Evolutionary conservation across 345 rosid genomes (phyloP), one percentile per base, ranked within the genome.

Genomic region (Citrus australasica): DNA sequence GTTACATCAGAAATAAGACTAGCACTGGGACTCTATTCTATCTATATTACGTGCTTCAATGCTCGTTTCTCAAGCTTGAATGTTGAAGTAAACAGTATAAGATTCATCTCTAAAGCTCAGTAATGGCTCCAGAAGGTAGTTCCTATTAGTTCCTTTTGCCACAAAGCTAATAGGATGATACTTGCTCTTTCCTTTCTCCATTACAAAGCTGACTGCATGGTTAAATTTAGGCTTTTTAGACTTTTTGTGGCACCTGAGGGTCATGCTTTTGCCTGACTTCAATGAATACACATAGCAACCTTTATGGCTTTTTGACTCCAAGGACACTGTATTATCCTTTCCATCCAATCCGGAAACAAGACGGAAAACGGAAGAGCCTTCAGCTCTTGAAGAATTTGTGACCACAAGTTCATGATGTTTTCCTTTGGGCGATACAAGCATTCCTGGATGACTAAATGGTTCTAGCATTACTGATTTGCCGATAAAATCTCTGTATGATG

Each of bases 381-480:
- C 74, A 1, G 24, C 67, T 2, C 32, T 32, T 4, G 84, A 79
- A 42, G 87, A 79, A 68, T 69, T 83, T 78, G 79, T 80, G 19
- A 93, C 82, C 0, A 46, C 83, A 58, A 93, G 85, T 77, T 60
- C 56, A 53, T 51, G 25, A 21, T 80, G 88, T 48, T 69, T 67
- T 68, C 86, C 90, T 79, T 85, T 82, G 14, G 63, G 79, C 72
- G 69, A 86, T 25, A 96, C 38, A 67, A 88, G 61, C 96, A 87
- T 91, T 59, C 98, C 97, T 3, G 99, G 97, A 77, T 83, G 82
- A 83, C 88, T 87, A 61, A 92, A 92, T 67, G 97, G 95, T 75
- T 96, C 99, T 0, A 94, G 85, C 88, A 80, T 82, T 56, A 94
- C 87, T 9, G 66, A 68, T 82, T 90, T 84, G 19, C 97, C 97